These are phyloP conservation scores for Lotus japonicus DNA, from an alignment of 306 rosid species.

Conservation along the genomic window DNA sequence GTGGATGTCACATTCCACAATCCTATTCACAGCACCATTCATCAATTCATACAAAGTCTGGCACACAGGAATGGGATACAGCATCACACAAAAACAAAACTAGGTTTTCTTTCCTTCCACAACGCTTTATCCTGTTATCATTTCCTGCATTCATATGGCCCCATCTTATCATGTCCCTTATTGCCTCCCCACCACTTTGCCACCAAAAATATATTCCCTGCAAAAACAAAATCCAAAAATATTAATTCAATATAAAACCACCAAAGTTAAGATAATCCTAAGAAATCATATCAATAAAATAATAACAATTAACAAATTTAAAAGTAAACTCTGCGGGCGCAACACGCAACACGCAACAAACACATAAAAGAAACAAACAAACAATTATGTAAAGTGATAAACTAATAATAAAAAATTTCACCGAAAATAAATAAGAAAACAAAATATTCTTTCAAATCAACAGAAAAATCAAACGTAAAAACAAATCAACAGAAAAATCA, in stretches of 20 bases:
- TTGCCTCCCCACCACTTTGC: neutral
- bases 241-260: neutral
- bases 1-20: too few species aligned
- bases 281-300: too few species aligned
- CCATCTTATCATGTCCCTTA: neutral
- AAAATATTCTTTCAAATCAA: too few species aligned
- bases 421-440: too few species aligned
- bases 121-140: neutral
- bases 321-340: neutral
- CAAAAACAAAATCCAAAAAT: slow-evolving; percentile 11
- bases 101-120: neutral
- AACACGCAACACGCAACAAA: neutral
- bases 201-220: slow-evolving; percentile 19
- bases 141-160: neutral
- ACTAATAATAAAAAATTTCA: too few species aligned
- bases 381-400: too few species aligned
- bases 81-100: neutral
- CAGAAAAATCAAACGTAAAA: too few species aligned
- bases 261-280: neutral
- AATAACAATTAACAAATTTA: neutral
- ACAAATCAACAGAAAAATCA: too few species aligned
- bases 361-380: neutral
- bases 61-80: too few species aligned
- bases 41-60: too few species aligned
- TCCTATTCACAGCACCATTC: too few species aligned